phyloP scores from a whole-genome alignment of 2,329 filamentous ascomycete genomes.

The Colletotrichum sublineola region DNA sequence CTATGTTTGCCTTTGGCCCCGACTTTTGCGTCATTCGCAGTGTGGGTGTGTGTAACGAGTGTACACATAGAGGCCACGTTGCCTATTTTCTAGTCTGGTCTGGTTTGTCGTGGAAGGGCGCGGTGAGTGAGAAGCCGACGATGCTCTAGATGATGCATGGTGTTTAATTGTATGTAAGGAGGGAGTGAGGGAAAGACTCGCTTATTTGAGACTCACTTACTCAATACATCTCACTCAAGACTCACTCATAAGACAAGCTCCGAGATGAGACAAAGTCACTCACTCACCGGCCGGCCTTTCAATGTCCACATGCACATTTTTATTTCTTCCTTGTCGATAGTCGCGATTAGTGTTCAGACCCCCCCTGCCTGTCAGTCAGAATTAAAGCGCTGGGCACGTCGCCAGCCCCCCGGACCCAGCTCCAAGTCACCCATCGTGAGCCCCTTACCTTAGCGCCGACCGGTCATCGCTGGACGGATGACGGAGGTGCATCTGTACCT shows the following conservation, averaged over 20 bases:
- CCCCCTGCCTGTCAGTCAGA: constrained; percentile 3
- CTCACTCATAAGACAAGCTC: not conserved
- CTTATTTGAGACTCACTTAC: no score
- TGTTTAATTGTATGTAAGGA: not conserved
- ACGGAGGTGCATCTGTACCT: no score
- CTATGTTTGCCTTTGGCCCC: not conserved
- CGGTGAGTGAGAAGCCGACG: not conserved
- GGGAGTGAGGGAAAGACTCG: not conserved
- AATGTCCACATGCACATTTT: not conserved
- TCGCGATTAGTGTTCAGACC: not conserved
- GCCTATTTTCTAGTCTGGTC: not conserved
- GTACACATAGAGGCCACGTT: not conserved
- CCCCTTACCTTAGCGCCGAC: constrained; percentile 8
- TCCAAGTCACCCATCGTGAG: no score
- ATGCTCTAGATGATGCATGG: not conserved
- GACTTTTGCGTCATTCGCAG: not conserved
- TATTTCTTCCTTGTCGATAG: no score
- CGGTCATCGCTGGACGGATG: not conserved
- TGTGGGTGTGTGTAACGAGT: not conserved
- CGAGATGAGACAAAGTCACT: not conserved
- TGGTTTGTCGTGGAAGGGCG: not conserved
- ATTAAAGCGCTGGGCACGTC: not conserved
- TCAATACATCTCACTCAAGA: not conserved
- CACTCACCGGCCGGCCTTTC: not conserved
- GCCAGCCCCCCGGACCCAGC: no score